Evolutionary conservation across 2,329 filamentous ascomycete species (phyloP).

Genomic region (Xylariaceae sp.): DNA sequence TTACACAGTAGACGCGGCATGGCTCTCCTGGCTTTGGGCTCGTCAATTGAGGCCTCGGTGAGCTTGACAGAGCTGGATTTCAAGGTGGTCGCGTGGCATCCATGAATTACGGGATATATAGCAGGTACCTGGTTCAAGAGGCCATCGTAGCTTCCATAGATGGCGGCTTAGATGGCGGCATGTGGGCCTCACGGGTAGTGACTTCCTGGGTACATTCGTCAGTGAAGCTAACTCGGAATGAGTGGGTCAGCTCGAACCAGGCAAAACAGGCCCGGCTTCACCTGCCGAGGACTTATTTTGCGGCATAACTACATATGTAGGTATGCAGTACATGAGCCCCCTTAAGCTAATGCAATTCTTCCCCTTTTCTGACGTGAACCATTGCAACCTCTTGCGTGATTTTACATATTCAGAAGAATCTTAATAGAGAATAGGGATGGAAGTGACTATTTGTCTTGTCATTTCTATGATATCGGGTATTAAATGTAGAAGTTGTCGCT

Average conservation of each 20-base stretch:
- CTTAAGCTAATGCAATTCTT: neutral
- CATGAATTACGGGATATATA: constrained; percentile 5
- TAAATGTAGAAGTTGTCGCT: no score
- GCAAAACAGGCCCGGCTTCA: neutral
- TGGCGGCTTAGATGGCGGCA: no score
- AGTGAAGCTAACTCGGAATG: neutral
- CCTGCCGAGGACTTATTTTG: neutral
- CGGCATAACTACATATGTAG: neutral
- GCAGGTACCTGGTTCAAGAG: neutral
- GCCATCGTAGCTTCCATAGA: neutral
- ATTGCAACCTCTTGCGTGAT: neutral
- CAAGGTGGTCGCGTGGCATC: constrained; percentile 9
- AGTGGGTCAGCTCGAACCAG: neutral
- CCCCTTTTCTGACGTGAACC: neutral
- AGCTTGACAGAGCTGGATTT: constrained; percentile 14
- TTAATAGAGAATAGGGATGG: no score
- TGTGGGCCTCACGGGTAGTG: no score
- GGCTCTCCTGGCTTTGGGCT: constrained; percentile 18
- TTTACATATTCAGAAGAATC: no score
- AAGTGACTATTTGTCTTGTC: no score
- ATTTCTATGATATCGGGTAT: no score
- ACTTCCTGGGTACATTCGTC: no score
- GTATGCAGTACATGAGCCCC: neutral
- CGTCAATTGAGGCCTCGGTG: constrained; percentile 9
- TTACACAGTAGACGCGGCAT: constrained; percentile 54